phyloP scores from a whole-genome alignment of 306 rosid species.

The Mimosa pudica region DNA sequence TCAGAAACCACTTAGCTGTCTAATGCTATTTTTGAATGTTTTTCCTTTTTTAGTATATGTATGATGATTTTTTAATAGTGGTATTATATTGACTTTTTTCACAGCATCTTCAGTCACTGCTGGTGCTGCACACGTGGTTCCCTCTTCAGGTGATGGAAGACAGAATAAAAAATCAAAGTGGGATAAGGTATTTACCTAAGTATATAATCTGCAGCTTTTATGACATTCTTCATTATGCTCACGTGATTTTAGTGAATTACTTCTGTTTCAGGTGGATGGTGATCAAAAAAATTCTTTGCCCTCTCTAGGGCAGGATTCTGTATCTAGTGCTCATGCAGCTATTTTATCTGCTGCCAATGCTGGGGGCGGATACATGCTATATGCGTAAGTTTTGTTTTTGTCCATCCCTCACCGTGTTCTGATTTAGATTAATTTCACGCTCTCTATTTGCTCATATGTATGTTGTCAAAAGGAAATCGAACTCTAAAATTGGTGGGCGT shows the following conservation, averaged over 20 bases:
- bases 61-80: conserved; percentile 22
- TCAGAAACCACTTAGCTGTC: conserved; percentile 21
- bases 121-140: conserved; percentile 54
- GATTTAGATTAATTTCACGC: conserved; percentile 21
- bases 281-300: conserved; percentile 69
- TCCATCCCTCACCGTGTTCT: conserved; percentile 14
- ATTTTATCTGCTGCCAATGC: conserved; percentile 71
- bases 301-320: conserved; percentile 62
- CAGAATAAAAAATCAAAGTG: conserved; percentile 64
- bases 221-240: conserved; percentile 28
- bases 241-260: conserved; percentile 34
- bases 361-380: conserved; percentile 82
- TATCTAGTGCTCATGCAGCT: conserved; percentile 66
- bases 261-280: conserved; percentile 68
- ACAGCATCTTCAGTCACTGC: conserved; percentile 48
- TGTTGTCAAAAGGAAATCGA: conserved; percentile 1
- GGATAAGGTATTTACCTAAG: conserved; percentile 54
- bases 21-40: conserved; percentile 23
- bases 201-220: conserved; percentile 13
- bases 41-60: conserved; percentile 14
- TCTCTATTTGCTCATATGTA: background rate
- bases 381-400: conserved; percentile 61
- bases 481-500: conserved; percentile 12
- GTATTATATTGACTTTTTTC: conserved; percentile 34
- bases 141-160: conserved; percentile 56